phyloP scores from a whole-genome alignment of 2,329 filamentous ascomycete species.

The Cladosporium sp. region DNA sequence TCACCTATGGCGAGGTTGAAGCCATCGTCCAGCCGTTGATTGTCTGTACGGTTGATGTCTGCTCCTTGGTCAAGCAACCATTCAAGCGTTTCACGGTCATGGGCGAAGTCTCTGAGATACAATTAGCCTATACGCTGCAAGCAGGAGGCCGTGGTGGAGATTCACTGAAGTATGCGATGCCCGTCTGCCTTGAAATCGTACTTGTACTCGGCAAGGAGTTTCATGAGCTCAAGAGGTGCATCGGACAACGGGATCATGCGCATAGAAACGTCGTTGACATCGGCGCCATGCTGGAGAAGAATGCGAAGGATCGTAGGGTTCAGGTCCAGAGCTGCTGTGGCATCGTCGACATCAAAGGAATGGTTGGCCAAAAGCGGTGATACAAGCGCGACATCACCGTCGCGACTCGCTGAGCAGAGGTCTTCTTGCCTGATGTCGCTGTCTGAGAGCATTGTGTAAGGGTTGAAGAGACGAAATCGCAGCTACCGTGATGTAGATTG shows the following conservation, averaged over 20 bases:
- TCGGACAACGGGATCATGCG: not conserved
- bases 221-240: slow-evolving; percentile 1
- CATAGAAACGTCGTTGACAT: not conserved
- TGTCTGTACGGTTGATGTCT: slow-evolving; percentile 21
- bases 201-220: slow-evolving; percentile 12
- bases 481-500: too few species aligned
- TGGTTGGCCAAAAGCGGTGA: not conserved
- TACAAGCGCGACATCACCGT: not conserved
- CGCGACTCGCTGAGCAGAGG: not conserved
- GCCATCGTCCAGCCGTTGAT: slow-evolving; percentile 9
- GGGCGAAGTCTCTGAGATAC: slow-evolving; percentile 15
- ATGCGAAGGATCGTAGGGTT: not conserved
- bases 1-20: slow-evolving; percentile 3
- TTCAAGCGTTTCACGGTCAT: slow-evolving; percentile 19
- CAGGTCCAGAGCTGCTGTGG: not conserved
- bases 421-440: not conserved
- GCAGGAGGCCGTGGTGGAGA: not conserved
- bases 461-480: not conserved
- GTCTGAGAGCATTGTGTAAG: not conserved
- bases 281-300: slow-evolving; percentile 9
- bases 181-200: slow-evolving; percentile 16
- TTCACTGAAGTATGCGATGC: slow-evolving; percentile 4
- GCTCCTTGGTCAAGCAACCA: slow-evolving; percentile 22
- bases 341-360: not conserved
- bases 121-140: not conserved